Evolutionary conservation across 805 yeast genomes (phyloP).

Genomic region (Jamesozyma rosinii): DNA sequence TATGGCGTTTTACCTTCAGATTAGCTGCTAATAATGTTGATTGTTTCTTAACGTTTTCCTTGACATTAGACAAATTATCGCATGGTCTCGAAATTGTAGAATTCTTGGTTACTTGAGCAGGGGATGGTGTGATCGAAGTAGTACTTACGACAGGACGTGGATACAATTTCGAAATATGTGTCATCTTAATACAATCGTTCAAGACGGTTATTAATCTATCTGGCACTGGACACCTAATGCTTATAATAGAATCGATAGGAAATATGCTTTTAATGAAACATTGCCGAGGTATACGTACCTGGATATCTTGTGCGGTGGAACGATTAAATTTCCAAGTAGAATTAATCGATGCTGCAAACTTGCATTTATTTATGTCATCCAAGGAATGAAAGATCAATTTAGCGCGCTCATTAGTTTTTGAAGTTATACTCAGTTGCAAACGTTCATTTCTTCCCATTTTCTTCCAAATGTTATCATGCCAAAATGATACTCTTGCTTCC

Average conservation of each 20-base stretch:
- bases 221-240: constrained; percentile 14
- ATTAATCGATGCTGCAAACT: constrained; percentile 11
- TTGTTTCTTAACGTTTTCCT: constrained; percentile 3
- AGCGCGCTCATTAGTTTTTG: constrained; percentile 2
- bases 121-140: constrained; percentile 4
- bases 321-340: constrained; percentile 15
- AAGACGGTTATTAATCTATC: constrained; percentile 14
- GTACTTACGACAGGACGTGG: constrained; percentile 3
- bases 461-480: constrained; percentile 19
- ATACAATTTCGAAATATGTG: constrained; percentile 3
- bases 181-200: constrained; percentile 13
- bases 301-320: constrained; percentile 26
- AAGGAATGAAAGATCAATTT: constrained; percentile 11
- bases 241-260: constrained; percentile 7
- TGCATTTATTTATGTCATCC: constrained; percentile 4
- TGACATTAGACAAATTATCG: constrained; percentile 3
- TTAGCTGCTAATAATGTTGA: constrained; percentile 12
- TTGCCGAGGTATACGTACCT: constrained; percentile 11
- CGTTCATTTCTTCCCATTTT: constrained; percentile 3
- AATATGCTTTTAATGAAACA: constrained; percentile 8
- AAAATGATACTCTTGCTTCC: constrained; percentile 10
- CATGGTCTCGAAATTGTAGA: constrained; percentile 5
- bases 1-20: constrained; percentile 18
- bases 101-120: neutral
- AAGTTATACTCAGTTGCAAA: constrained; percentile 7